Conservation (phyloP, 495 filamentous ascomycete genomes). For the Penicillium crystallinum region DNA sequence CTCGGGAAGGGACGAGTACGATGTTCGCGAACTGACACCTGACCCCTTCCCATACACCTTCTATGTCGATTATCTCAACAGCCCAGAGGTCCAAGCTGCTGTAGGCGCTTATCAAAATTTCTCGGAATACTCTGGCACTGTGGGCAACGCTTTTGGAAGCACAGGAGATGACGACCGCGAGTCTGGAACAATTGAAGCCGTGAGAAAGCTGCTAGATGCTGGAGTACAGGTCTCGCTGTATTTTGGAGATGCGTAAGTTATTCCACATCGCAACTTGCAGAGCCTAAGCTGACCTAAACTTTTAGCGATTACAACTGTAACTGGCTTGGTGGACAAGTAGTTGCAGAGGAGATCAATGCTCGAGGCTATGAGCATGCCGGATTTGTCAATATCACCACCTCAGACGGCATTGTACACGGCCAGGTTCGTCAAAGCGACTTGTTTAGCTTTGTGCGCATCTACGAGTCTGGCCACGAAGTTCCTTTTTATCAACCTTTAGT, state of each 20-base stretch:
- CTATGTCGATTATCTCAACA: slow-evolving; percentile 57
- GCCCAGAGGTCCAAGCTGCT: slow-evolving; percentile 48
- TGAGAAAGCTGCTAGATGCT: slow-evolving; percentile 44
- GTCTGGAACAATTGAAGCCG: slow-evolving; percentile 43
- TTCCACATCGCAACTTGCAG: too few relatives aligned
- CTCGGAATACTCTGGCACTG: slow-evolving; percentile 41
- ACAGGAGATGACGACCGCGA: slow-evolving; percentile 56
- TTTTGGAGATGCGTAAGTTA: slow-evolving; percentile 49
- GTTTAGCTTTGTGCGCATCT: slow-evolving; percentile 65
- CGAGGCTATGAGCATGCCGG: slow-evolving; percentile 47
- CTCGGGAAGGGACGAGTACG: slow-evolving; percentile 54
- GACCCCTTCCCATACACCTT: slow-evolving; percentile 59
- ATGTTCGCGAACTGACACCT: slow-evolving; percentile 50
- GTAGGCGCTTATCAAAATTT: slow-evolving; percentile 58
- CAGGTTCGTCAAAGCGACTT: slow-evolving; percentile 63
- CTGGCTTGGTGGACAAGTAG: slow-evolving; percentile 52
- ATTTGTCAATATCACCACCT: slow-evolving; percentile 49
- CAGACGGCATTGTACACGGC: slow-evolving; percentile 55
- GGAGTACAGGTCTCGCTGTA: slow-evolving; percentile 52
- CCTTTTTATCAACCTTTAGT: slow-evolving; percentile 65
- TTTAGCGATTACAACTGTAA: slow-evolving; percentile 57
- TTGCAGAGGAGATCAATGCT: slow-evolving; percentile 41
- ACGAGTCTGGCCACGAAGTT: slow-evolving; percentile 65
- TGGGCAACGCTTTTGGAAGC: slow-evolving; percentile 43
- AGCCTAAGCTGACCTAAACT: not conserved